Conservation (phyloP, 345 rosid species). For the Brassica cretica region DNA sequence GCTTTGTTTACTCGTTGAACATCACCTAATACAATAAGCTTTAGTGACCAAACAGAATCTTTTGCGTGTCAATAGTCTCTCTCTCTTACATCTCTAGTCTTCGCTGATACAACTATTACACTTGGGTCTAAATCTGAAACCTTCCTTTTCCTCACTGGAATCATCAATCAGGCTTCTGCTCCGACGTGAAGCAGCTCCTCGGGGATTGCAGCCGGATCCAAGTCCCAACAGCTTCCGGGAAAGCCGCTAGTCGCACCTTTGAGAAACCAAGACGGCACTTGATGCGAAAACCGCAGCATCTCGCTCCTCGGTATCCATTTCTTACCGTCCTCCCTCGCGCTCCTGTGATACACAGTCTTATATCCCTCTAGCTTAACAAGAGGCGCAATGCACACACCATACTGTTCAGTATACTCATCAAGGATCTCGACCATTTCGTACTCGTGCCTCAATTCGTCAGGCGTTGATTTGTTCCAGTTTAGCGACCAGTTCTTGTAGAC, state of each 20-base stretch:
- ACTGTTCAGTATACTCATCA: conserved; percentile 86
- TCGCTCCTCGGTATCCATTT: conserved; percentile 92
- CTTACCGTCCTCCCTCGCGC: conserved; percentile 49
- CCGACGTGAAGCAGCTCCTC: conserved; percentile 75
- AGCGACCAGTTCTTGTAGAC: conserved; percentile 87
- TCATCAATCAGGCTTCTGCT: conserved; percentile 41
- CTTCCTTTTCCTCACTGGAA: conserved; percentile 10
- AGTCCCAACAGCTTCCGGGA: conserved; percentile 89
- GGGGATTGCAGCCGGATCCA: conserved; percentile 98
- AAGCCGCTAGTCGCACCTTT: conserved; percentile 57
- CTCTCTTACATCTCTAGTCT: conserved; percentile 18
- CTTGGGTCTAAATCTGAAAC: conserved; percentile 26
- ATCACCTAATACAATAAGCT: conserved; percentile 35
- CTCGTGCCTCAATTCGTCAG: conserved; percentile 76
- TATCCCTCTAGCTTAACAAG: conserved; percentile 73
- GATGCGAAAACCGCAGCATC: conserved; percentile 91
- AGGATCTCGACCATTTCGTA: conserved; percentile 99
- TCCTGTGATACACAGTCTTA: conserved; percentile 87
- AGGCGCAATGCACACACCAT: conserved; percentile 78
- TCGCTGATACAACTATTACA: conserved; percentile 30
- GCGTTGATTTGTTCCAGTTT: conserved; percentile 80
- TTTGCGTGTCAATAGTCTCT: conserved; percentile 24
- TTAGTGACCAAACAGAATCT: conserved; percentile 26
- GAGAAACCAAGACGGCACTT: conserved; percentile 88
- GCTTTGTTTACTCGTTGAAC: conserved; percentile 37